Conservation (phyloP, 2,329 filamentous ascomycete species). For the Pseudocercospora macadamiae region DNA sequence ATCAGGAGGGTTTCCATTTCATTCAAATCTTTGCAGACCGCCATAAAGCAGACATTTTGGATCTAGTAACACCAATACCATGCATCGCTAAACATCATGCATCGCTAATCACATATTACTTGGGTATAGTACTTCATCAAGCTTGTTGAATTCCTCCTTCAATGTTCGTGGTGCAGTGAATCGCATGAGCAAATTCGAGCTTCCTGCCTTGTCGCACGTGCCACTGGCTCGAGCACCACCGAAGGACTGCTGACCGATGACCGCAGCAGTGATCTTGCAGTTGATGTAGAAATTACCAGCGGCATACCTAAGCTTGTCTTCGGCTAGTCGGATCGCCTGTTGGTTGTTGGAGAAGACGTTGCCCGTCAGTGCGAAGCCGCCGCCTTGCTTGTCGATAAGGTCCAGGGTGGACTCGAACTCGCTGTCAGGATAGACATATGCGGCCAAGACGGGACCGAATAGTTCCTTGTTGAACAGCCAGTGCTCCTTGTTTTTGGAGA, state of each 20-base stretch:
- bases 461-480: constrained; percentile 75
- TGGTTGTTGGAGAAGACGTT: constrained; percentile 73
- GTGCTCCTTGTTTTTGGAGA: constrained; percentile 71
- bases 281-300: constrained; percentile 86
- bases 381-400: constrained; percentile 65
- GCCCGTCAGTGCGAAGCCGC: constrained; percentile 76
- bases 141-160: constrained; percentile 57
- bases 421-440: constrained; percentile 74
- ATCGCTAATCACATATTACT: constrained; percentile 44
- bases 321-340: constrained; percentile 65
- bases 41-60: not conserved
- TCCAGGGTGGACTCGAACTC: constrained; percentile 54
- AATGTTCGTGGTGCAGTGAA: constrained; percentile 60
- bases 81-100: not conserved
- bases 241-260: constrained; percentile 41
- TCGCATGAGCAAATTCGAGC: constrained; percentile 51
- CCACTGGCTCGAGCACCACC: constrained; percentile 58
- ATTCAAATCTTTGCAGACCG: not conserved
- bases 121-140: constrained; percentile 53
- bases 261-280: constrained; percentile 66
- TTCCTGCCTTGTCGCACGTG: constrained; percentile 61
- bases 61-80: constrained; percentile 1
- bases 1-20: not conserved
- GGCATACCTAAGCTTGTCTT: constrained; percentile 69
- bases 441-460: constrained; percentile 74